These are phyloP conservation scores for Tuber brumale DNA, from an alignment of 495 filamentous ascomycete genomes.

Conservation along the genomic window DNA sequence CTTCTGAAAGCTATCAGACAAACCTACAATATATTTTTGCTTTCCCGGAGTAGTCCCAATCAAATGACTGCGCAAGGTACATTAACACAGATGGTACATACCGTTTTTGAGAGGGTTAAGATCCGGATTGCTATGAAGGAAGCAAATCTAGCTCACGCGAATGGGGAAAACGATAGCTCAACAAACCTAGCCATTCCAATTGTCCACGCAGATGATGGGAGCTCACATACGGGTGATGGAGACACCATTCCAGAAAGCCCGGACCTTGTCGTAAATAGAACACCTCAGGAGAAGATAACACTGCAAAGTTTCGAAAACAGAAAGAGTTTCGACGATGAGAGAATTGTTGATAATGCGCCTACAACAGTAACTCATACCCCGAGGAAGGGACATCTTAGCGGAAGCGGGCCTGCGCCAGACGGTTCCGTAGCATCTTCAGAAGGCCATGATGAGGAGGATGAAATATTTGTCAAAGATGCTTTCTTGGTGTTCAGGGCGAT, in stretches of 20 bases:
- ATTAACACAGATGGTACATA: conserved; percentile 96
- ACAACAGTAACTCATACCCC: conserved; percentile 79
- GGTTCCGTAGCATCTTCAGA: conserved; percentile 54
- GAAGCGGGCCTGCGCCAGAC: conserved; percentile 50
- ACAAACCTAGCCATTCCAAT: conserved; percentile 22
- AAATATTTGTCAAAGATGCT: conserved; percentile 91
- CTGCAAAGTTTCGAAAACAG: conserved; percentile 90
- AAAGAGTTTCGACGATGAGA: conserved; percentile 87
- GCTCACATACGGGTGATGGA: conserved; percentile 18
- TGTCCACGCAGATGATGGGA: conserved; percentile 39
- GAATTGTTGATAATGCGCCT: conserved; percentile 79
- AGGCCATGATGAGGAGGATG: conserved; percentile 75
- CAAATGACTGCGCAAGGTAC: conserved; percentile 96
- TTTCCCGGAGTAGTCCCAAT: conserved; percentile 82
- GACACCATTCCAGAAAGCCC: conserved; percentile 39
- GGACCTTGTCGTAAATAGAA: conserved; percentile 41
- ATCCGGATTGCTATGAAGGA: conserved; percentile 82
- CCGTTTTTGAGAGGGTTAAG: conserved; percentile 92
- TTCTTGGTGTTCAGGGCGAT: conserved; percentile 96
- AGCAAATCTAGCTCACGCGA: conserved; percentile 45
- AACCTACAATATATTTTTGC: conserved; percentile 96
- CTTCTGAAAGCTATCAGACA: conserved; percentile 96
- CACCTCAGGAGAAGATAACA: conserved; percentile 66
- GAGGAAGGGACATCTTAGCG: conserved; percentile 49
- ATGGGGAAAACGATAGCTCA: conserved; percentile 21